Percentiles rank a stretch among this genome's conserved stretches.
These are phyloP conservation scores for Cystobasidium onofrii DNA, from an alignment of 768 basidiomycete genomes.

Conservation along the genomic window DNA sequence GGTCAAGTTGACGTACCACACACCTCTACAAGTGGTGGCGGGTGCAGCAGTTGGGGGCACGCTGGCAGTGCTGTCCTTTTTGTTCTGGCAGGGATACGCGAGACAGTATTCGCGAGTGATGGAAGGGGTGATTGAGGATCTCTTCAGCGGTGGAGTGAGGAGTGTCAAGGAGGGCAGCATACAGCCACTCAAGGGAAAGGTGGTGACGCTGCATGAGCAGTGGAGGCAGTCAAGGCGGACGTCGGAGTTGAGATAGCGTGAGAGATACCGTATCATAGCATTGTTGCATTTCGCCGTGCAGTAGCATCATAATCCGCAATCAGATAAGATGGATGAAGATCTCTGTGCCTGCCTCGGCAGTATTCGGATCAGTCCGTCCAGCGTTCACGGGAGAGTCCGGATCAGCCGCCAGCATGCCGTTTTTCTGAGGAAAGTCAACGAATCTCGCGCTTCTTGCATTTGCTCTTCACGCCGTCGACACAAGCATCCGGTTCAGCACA, in stretches of 20 bases:
- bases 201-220: neutral
- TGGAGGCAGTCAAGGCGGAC: neutral
- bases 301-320: neutral
- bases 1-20: conserved; percentile 41
- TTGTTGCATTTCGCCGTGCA: neutral
- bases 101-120: conserved; percentile 28
- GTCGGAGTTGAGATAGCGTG: neutral
- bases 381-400: neutral
- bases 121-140: conserved; percentile 37
- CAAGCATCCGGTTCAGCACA: neutral
- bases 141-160: conserved; percentile 23
- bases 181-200: neutral
- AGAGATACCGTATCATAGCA: neutral
- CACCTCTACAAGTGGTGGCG: conserved; percentile 39
- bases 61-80: conserved; percentile 37
- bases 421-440: neutral
- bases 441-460: neutral
- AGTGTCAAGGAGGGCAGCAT: conserved; percentile 11
- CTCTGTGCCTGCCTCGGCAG: neutral
- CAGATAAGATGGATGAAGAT: neutral
- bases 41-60: conserved; percentile 36
- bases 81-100: conserved; percentile 36
- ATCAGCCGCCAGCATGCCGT: neutral
- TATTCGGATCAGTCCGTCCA: neutral
- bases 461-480: neutral